Percentiles rank a stretch among this genome's conserved stretches.
These are phyloP conservation scores for Aureobasidium melanogenum DNA, from an alignment of 2,329 filamentous ascomycete species.

Conservation along the genomic window DNA sequence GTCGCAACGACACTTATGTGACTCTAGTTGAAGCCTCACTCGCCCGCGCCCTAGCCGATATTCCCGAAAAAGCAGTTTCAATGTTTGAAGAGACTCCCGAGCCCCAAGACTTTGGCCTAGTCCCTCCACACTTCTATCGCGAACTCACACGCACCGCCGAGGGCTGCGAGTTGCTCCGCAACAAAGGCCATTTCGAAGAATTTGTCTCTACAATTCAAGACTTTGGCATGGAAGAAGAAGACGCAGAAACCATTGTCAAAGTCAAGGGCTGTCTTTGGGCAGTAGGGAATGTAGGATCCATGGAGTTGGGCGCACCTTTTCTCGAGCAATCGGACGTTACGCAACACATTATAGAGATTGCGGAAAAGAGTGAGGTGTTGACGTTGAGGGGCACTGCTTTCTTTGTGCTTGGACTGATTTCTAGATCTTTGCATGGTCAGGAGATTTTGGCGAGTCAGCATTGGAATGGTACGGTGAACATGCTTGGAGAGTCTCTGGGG, in stretches of 20 bases:
- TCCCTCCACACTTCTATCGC: conserved; percentile 96
- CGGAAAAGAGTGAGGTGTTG: conserved; percentile 80
- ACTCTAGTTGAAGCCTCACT: conserved; percentile 91
- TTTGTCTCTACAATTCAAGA: conserved; percentile 85
- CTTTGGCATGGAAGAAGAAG: conserved; percentile 74
- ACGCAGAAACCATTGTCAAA: conserved; percentile 77
- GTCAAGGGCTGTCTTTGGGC: conserved; percentile 97
- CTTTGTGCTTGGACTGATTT: conserved; percentile 89
- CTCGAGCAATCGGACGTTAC: conserved; percentile 86
- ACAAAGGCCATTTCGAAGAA: conserved; percentile 94
- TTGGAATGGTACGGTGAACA: conserved; percentile 86
- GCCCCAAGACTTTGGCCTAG: conserved; percentile 44
- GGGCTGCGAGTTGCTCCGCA: conserved; percentile 78
- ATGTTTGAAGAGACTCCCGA: conserved; percentile 42
- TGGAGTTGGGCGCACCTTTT: conserved; percentile 94
- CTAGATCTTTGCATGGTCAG: conserved; percentile 80
- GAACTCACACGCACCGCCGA: conserved; percentile 89
- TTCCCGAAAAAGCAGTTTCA: conserved; percentile 50
- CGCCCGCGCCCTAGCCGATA: conserved; percentile 66
- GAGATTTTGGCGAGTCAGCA: conserved; percentile 83
- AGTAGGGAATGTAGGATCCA: conserved; percentile 93
- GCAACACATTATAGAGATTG: conserved; percentile 76
- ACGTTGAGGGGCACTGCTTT: conserved; percentile 92
- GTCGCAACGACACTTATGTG: conserved; percentile 94
- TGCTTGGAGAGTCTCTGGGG: conserved; percentile 72